Evolutionary conservation across 352 stramenopile genomes (phyloP), one percentile per base, ranked within the genome.

Genomic region (Phytophthora rubi): DNA sequence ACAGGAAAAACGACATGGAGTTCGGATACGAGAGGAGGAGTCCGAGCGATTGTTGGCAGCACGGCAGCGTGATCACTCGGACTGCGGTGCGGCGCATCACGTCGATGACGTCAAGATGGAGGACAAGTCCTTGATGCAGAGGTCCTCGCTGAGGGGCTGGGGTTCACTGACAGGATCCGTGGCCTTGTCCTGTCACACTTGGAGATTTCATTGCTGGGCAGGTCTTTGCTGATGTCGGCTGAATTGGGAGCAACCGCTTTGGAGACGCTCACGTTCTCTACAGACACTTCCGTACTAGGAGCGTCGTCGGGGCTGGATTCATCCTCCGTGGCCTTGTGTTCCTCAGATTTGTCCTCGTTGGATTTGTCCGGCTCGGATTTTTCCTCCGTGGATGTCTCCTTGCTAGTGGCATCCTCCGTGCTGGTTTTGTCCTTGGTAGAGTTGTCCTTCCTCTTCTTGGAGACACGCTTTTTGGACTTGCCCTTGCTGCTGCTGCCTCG

Each of bases 401-500:
- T 69, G 35, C 47, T 56, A 12, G 15, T 9, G 9, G 21, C 10
- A 6, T 32, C 56, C 28, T 53, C 23, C 52, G 13, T n/a, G 28
- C 37, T 53, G 23, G 26, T 3, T 1, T 33, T 37, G 12, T 48
- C 28, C n/a, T 68, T 18, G 53, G 21, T 30, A 6, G 23, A 30
- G 4, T 49, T 37, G n/a, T n/a, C 37, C 9, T 16, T n/a, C 10
- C 30, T 61, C 18, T 21, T 35, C 21, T 54, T 63, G 5, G 39
- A 47, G 15, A 16, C 39, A 18, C 39, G 39, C 53, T 63, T 71
- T 13, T 56, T 75, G 18, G 47, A 23, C 21, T 65, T 76, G 6
- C 10, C 9, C 16, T 63, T 26, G 23, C 23, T 26, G 23, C 23
- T 76, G 35, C 10, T 72, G 2, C 52, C 62, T 15, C 60, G 61